Percentiles rank a stretch among this genome's conserved stretches.
phyloP scores from a whole-genome alignment of 495 filamentous ascomycete genomes.

The Massariosphaeria phaeospora region DNA sequence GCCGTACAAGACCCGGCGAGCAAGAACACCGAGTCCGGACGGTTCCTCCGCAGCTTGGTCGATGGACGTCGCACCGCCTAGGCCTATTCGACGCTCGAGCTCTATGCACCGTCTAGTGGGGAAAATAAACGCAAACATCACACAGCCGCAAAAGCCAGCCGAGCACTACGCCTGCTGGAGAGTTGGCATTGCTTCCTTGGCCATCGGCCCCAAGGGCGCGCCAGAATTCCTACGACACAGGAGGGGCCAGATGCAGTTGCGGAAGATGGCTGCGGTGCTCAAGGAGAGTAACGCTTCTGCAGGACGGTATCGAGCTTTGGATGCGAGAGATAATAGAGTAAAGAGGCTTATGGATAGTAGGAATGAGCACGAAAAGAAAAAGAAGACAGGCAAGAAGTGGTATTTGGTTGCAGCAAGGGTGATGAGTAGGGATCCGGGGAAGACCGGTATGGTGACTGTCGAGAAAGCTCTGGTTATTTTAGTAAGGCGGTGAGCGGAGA shows the following conservation, averaged over 20 bases:
- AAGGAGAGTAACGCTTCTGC: conserved; percentile 14
- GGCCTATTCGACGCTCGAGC: conserved; percentile 1
- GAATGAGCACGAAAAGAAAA: conserved; percentile 17
- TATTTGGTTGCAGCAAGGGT: conserved; percentile 7
- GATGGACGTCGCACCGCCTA: background rate
- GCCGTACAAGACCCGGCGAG: background rate
- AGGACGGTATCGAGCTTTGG: background rate
- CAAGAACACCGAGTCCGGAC: background rate
- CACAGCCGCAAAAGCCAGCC: background rate
- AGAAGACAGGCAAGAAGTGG: conserved; percentile 12
- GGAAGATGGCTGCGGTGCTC: conserved; percentile 20
- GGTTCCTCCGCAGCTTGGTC: background rate
- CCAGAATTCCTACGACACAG: background rate
- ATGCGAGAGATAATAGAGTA: conserved; percentile 3
- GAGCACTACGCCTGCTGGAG: conserved; percentile 19
- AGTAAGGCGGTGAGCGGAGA: conserved; percentile 16
- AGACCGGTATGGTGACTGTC: conserved; percentile 17
- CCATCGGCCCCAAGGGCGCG: conserved; percentile 3
- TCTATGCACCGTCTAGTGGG: background rate
- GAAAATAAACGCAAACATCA: background rate
- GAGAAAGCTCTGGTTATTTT: conserved; percentile 20
- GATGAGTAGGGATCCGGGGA: conserved; percentile 11
- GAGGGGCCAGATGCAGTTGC: conserved; percentile 19
- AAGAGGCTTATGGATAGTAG: conserved; percentile 14
- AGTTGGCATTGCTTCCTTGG: conserved; percentile 8